Conservation (phyloP, 2,329 filamentous ascomycete genomes). For the Sporothrix variecibatus region DNA sequence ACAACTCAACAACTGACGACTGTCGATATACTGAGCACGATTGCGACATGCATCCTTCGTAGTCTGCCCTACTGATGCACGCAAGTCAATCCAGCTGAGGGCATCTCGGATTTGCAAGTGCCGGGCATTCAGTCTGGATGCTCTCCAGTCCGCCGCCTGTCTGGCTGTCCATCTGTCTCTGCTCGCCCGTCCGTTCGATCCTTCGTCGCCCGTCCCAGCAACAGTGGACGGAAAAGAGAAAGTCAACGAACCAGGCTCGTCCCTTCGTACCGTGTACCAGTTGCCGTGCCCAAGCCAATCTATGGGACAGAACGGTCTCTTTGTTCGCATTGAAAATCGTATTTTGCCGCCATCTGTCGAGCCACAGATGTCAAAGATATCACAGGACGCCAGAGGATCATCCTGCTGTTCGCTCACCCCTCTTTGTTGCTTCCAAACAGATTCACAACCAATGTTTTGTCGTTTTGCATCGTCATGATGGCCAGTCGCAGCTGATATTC, state of each 20-base stretch:
- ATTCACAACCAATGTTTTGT: not conserved
- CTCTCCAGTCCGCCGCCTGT: not conserved
- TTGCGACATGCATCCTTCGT: not conserved
- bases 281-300: constrained; percentile 18
- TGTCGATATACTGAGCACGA: not conserved
- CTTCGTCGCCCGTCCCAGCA: constrained; percentile 6
- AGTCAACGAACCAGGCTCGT: not conserved
- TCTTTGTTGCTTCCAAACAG: not conserved
- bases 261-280: not conserved
- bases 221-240: not conserved
- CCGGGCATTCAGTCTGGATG: not conserved
- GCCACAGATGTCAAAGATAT: not conserved
- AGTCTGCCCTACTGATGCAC: not conserved
- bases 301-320: not conserved
- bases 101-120: constrained; percentile 14
- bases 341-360: constrained; percentile 17
- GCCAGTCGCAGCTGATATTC: not conserved
- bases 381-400: not conserved
- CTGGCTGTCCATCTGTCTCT: not conserved
- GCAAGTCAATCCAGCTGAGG: not conserved
- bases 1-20: not conserved
- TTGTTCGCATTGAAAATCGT: constrained; percentile 10
- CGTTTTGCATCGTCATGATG: not conserved
- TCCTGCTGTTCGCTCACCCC: not conserved
- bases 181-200: not conserved